Base-by-base conservation (phyloP, 768 basidiomycete genomes). In the Chalciporus sphaerocephalus region DNA sequence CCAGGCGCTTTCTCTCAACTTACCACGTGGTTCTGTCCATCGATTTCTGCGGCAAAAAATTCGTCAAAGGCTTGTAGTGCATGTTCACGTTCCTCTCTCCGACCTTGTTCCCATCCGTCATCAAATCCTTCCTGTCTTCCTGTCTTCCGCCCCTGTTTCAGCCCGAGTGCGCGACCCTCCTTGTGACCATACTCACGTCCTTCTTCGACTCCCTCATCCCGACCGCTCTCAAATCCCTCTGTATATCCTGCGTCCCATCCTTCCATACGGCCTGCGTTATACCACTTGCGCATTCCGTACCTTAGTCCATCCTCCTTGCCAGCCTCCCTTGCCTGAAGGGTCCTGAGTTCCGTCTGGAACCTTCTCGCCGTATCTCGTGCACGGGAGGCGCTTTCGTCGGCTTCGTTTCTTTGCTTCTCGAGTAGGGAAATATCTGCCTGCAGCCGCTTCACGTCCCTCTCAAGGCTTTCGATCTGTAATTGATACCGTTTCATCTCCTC, bases 1-100 rank as follows among this genome's bases (percentile, higher is more conserved):
- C 6, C 23, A 32, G 2, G 15, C 37, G 10, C 34, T 20, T 4
- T 11, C 4, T 18, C n/a, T 32, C 37, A 10, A 65, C 63, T 62
- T 21, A 65, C 63, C 48, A 42, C 48, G 8, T 44, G 38, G 25
- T 60, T 58, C 1, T 40, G 44, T 8, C 57, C 56, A 49, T 66
- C 67, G 50, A 68, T 60, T 48, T 81, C 75, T 53, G 72, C 63
- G 18, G 66, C 65, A 42, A 81, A 61, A 61, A 81, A 78, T 30
- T 68, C 68, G 59, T 84, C 79, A 64, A 85, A 80, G 8, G 78
- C 78, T 40, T 75, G 73, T 21, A 80, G 48, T 1, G 80, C 81
- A 50, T 71, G 73, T 36, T 65, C 62, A 23, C 79, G 73, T 60
- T 81, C 80, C 52, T 78, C 75, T 43, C 60, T 68, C 49, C 69